Evolutionary conservation across 2,329 filamentous ascomycete species (phyloP).

Genomic region (Hypoxylon sp.): DNA sequence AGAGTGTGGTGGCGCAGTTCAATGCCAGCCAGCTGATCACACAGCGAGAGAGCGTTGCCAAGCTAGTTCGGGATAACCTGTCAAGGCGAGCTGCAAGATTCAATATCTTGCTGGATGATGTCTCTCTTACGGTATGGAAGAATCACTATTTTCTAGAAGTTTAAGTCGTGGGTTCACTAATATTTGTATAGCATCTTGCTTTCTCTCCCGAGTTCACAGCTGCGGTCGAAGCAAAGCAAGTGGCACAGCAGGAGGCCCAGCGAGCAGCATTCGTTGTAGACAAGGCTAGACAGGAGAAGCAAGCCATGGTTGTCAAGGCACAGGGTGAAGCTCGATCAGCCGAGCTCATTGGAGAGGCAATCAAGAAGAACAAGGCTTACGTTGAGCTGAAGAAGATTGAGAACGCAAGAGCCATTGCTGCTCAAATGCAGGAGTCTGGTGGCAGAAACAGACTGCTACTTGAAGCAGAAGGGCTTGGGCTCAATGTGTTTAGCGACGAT

Average conservation of each 20-base stretch:
- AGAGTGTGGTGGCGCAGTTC: constrained; percentile 98
- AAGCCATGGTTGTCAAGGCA: constrained; percentile 96
- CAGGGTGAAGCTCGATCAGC: constrained; percentile 99
- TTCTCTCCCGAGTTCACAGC: constrained; percentile 79
- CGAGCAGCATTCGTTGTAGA: constrained; percentile 97
- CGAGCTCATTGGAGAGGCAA: constrained; percentile 96
- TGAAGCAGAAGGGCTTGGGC: constrained; percentile 86
- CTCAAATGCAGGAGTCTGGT: constrained; percentile 83
- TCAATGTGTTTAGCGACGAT: constrained; percentile 76
- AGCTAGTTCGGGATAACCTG: constrained; percentile 90
- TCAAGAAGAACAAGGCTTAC: constrained; percentile 99
- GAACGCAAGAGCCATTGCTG: constrained; percentile 90
- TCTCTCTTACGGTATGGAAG: constrained; percentile 84
- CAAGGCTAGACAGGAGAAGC: constrained; percentile 99
- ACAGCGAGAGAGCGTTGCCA: constrained; percentile 95
- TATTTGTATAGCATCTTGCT: constrained; percentile 65
- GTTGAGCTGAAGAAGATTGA: constrained; percentile 98
- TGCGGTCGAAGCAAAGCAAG: constrained; percentile 77
- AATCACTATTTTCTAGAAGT: neutral
- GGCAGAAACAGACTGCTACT: constrained; percentile 94
- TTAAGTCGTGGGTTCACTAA: constrained; percentile 36
- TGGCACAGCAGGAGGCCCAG: constrained; percentile 91
- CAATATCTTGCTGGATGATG: constrained; percentile 97
- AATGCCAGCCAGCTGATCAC: constrained; percentile 98
- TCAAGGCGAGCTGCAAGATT: constrained; percentile 90